A percentile compares a stretch with the other conserved stretches of the same genome.
Evolutionary conservation across 148 eudicot genomes (phyloP).

Genomic region (Drosera capensis): DNA sequence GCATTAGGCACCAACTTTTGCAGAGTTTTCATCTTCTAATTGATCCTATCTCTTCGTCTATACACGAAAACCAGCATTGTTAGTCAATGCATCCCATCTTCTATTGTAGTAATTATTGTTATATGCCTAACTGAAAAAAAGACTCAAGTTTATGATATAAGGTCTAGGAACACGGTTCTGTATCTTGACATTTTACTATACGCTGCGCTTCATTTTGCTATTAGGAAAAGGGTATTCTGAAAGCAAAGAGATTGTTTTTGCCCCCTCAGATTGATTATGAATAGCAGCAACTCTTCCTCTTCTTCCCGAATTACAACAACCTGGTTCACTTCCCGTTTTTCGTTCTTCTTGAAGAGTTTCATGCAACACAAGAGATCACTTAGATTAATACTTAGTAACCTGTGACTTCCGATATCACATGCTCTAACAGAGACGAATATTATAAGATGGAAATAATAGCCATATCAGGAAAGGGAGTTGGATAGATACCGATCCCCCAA

Average conservation of each 20-base stretch:
- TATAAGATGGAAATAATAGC: too few species aligned
- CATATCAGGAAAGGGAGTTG: too few species aligned
- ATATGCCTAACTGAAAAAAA: background rate
- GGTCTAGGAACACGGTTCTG: too few species aligned
- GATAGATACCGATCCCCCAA: conserved; percentile 41
- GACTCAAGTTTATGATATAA: background rate
- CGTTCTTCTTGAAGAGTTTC: conserved; percentile 45
- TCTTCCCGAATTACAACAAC: conserved; percentile 38
- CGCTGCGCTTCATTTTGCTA: background rate
- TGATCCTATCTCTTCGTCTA: conserved; percentile 79
- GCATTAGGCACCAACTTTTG: conserved; percentile 86
- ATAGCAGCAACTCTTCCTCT: conserved; percentile 55
- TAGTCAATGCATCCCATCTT: background rate
- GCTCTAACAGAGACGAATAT: too few species aligned
- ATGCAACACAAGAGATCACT: conserved; percentile 11
- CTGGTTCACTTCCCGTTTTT: conserved; percentile 33
- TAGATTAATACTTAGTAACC: background rate
- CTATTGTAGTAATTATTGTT: background rate
- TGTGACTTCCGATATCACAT: background rate
- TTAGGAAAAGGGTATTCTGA: background rate
- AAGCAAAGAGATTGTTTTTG: conserved; percentile 5
- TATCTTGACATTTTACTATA: background rate
- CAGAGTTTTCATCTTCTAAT: conserved; percentile 82
- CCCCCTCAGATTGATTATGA: conserved; percentile 94
- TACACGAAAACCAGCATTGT: conserved; percentile 8